Base-by-base conservation (phyloP, 495 filamentous ascomycete genomes). In the Penicillium steckii region DNA sequence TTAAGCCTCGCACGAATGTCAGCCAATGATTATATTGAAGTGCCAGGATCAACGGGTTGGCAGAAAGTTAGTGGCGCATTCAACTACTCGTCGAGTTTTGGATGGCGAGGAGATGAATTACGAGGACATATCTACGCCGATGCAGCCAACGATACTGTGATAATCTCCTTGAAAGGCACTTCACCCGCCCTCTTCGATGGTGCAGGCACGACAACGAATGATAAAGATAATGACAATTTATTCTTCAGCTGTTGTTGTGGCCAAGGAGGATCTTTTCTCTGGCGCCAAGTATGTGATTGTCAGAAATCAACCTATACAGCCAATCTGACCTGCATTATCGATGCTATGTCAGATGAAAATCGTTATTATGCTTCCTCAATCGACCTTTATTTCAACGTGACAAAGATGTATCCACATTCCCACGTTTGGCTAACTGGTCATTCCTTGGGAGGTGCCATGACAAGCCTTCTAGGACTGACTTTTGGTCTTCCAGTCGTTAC, bases 241-340 rank as follows among this genome's bases (percentile, higher is more conserved):
- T 95, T 93, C 66, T 96, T 96, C 74, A 91, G 92, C 64, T 98
- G 94, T 72, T 98, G 94, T 65, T 98, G 94, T 72, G 94, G 84
- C 9, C 89, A 97, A 72, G 90, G 95, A 51, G 89, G 90, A 0
- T 88, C 89, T 13, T 87, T 83, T 71, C 81, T 90, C 19, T 96
- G 90, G 87, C 83, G 85, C 46, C 86, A 94, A 62, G 90, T 95
- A 38, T 98, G 94, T 65, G 87, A 96, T 62, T 98, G 94, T 66
- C 87, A 88, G 58, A 87, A 82, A 12, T 78, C 81, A 4, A 87
- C 90, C 1, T 97, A 89, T 57, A 87, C 85, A 8, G 97, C 91
- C 71, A 96, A 97, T 61, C 80, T 89, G 46, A 95, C 91, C 3
- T 98, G 94, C 65, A 82, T 98, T 2, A 75, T 79, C 33, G 78